Evolutionary conservation across 495 filamentous ascomycete genomes (phyloP).

Genomic region (Penicillium tannophilum): DNA sequence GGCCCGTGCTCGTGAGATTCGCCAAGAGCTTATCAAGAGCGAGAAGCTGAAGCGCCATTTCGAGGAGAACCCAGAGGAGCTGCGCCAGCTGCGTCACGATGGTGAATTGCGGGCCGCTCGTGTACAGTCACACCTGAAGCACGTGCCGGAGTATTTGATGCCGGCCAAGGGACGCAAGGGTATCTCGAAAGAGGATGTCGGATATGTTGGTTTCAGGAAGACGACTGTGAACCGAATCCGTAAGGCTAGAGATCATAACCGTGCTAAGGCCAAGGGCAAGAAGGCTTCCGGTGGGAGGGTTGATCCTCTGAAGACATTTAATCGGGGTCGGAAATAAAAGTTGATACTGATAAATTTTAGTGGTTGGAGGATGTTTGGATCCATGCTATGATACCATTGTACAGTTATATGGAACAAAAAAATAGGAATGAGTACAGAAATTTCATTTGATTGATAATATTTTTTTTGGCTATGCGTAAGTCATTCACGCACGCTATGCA

Average conservation of each 20-base stretch:
- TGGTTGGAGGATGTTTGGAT: conserved; percentile 9
- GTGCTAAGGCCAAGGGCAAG: conserved; percentile 51
- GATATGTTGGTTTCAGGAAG: conserved; percentile 78
- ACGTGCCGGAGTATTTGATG: conserved; percentile 93
- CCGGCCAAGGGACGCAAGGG: conserved; percentile 75
- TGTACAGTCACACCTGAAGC: conserved; percentile 86
- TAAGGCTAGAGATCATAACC: conserved; percentile 67
- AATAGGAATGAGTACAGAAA: conserved; percentile 5
- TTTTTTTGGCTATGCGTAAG: neutral
- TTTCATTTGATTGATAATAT: conserved; percentile 6
- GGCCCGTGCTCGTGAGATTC: conserved; percentile 82
- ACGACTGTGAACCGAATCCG: conserved; percentile 70
- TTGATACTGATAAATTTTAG: conserved; percentile 1
- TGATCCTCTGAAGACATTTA: conserved; percentile 92
- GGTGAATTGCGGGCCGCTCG: conserved; percentile 77
- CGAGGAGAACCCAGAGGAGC: conserved; percentile 91
- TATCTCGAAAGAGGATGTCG: conserved; percentile 60
- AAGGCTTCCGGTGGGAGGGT: conserved; percentile 55
- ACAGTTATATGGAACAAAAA: conserved; percentile 26
- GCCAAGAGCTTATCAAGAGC: conserved; percentile 85
- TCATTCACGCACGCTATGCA: neutral
- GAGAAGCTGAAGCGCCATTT: conserved; percentile 95
- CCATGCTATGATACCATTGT: conserved; percentile 37
- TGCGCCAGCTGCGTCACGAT: conserved; percentile 87
- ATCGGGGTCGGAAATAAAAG: conserved; percentile 43